phyloP scores from a whole-genome alignment of 2,329 filamentous ascomycete genomes.

The Diplodia corticola region DNA sequence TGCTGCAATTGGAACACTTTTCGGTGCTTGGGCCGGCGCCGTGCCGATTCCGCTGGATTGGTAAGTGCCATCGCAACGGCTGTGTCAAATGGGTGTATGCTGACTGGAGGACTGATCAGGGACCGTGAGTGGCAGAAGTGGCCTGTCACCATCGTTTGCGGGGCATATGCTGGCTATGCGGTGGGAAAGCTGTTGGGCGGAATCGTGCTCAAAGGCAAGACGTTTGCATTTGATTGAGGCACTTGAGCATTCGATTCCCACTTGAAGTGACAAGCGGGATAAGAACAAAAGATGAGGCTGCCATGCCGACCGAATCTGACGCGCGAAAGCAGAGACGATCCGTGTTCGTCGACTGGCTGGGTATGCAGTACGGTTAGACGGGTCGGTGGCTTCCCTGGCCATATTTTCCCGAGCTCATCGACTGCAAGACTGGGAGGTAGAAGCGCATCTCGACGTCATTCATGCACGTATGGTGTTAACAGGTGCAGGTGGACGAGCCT shows the following conservation, averaged over 20 bases:
- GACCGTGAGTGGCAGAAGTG: constrained; percentile 99
- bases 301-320: background rate
- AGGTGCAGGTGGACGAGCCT: background rate
- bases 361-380: background rate
- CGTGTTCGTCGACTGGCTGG: background rate
- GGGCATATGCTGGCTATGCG: constrained; percentile 76
- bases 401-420: background rate
- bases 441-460: background rate
- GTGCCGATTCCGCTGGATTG: constrained; percentile 95
- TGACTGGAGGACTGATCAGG: constrained; percentile 40
- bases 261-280: background rate
- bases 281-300: background rate
- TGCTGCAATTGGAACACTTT: constrained; percentile 70
- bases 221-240: constrained; percentile 44
- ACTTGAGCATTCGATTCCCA: background rate
- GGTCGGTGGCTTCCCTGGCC: background rate
- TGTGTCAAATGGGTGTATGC: background rate
- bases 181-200: constrained; percentile 66
- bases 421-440: background rate
- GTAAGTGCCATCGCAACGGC: constrained; percentile 45
- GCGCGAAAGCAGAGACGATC: background rate
- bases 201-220: constrained; percentile 47
- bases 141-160: constrained; percentile 87
- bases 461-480: background rate
- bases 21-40: constrained; percentile 91